Conservation (phyloP, 371 early-diverging fungal species). For the Amoeboaphelidium protococcarum region DNA sequence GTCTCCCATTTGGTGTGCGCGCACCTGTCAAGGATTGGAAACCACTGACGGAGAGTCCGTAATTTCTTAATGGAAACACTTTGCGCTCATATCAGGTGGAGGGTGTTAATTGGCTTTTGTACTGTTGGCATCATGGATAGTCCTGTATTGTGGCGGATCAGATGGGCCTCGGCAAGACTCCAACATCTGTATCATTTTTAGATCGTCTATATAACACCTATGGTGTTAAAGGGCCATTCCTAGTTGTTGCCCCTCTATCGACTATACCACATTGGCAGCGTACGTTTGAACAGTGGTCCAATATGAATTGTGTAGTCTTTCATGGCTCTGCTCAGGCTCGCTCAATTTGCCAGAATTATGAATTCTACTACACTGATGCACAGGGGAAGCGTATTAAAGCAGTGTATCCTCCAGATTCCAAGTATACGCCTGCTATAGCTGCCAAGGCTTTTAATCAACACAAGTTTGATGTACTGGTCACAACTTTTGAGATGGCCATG, state of each 20-base stretch:
- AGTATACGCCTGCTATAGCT: background rate
- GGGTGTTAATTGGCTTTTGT: conserved; percentile 39
- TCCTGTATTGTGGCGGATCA: conserved; percentile 61
- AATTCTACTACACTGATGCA: conserved; percentile 34
- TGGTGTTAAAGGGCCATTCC: conserved; percentile 32
- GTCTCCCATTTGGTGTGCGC: conserved; percentile 5
- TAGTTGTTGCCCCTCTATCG: conserved; percentile 49
- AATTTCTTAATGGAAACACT: conserved; percentile 35
- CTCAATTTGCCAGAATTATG: conserved; percentile 31
- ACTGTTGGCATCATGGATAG: conserved; percentile 33
- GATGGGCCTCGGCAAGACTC: conserved; percentile 60
- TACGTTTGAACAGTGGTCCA: conserved; percentile 36
- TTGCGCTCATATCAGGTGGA: conserved; percentile 41
- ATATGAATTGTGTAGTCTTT: conserved; percentile 40
- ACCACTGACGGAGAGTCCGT: conserved; percentile 30
- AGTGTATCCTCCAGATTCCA: background rate
- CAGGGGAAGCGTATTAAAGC: conserved; percentile 13
- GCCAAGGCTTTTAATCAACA: conserved; percentile 12
- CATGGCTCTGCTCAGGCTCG: conserved; percentile 30
- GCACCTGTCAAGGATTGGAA: conserved; percentile 16
- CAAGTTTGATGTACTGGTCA: conserved; percentile 61
- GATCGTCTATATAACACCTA: conserved; percentile 29
- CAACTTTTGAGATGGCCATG: conserved; percentile 63
- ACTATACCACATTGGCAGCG: conserved; percentile 38
- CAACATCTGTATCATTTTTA: conserved; percentile 43